These are phyloP conservation scores for Gardenia jasminoides DNA, from an alignment of 257 asterid genomes.

Conservation along the genomic window DNA sequence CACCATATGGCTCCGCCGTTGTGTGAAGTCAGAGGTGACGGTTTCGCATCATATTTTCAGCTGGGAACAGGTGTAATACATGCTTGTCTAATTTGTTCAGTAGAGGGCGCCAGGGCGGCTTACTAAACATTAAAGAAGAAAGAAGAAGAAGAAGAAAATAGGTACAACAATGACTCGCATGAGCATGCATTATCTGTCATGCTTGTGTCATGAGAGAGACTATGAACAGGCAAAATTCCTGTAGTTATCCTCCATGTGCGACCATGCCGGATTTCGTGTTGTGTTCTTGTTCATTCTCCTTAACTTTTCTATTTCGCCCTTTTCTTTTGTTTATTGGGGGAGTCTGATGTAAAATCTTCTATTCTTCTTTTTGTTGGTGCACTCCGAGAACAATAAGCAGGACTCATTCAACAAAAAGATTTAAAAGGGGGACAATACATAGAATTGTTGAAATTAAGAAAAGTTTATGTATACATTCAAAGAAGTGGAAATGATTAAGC, in stretches of 20 bases:
- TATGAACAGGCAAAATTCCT: background rate
- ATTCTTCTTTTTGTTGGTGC: too few relatives aligned
- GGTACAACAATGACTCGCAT: background rate
- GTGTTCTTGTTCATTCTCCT: background rate
- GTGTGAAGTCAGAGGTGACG: background rate
- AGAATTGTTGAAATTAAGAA: too few relatives aligned
- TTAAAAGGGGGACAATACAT: too few relatives aligned
- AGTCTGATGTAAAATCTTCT: too few relatives aligned
- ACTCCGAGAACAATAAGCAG: too few relatives aligned
- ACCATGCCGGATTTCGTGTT: slow-evolving; percentile 20
- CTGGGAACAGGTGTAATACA: background rate
- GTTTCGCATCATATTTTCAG: background rate
- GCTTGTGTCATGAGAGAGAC: background rate
- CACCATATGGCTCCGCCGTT: too few relatives aligned
- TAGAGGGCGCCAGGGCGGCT: background rate
- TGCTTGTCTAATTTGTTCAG: background rate
- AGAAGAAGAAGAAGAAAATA: background rate
- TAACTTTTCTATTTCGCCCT: background rate
- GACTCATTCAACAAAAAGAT: too few relatives aligned
- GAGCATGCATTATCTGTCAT: background rate
- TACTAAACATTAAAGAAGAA: background rate
- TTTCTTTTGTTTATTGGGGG: background rate
- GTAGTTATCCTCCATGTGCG: slow-evolving; percentile 21
- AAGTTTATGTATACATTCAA: background rate
- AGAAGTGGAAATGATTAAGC: background rate